Evolutionary conservation across 164 flowering plant species (phyloP).

Genomic region (Annona squamosa): DNA sequence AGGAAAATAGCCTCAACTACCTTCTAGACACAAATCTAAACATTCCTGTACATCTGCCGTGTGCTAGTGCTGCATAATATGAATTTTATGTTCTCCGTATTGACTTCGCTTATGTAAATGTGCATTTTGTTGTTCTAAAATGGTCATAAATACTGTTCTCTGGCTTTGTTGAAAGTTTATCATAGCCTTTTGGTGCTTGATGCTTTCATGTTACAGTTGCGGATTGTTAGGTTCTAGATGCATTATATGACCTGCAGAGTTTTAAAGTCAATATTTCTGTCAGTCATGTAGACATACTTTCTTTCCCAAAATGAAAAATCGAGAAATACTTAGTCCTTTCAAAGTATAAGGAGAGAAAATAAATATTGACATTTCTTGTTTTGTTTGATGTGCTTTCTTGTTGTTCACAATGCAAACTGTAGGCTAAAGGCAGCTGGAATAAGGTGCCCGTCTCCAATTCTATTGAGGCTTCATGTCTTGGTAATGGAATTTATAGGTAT

Average conservation of each 20-base stretch:
- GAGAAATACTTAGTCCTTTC: too few species aligned
- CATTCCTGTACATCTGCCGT: too few species aligned
- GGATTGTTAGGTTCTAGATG: neutral
- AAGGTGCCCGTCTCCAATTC: constrained; percentile 73
- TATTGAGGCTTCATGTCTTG: constrained; percentile 83
- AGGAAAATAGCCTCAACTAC: too few species aligned
- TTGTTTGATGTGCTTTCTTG: too few species aligned
- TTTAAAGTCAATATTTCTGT: neutral
- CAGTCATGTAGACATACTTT: neutral
- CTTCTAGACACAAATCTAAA: too few species aligned
- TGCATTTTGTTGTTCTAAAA: neutral
- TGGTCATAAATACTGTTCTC: neutral
- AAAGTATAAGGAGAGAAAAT: too few species aligned
- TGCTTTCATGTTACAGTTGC: neutral
- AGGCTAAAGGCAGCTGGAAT: constrained; percentile 91
- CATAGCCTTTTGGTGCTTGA: neutral
- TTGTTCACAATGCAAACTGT: constrained; percentile 11
- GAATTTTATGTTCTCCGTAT: too few species aligned
- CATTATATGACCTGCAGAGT: neutral
- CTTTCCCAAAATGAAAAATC: neutral
- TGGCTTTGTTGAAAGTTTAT: neutral
- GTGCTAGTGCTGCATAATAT: too few species aligned
- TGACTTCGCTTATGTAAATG: too few species aligned
- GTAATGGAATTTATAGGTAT: constrained; percentile 99
- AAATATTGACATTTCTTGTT: too few species aligned